phyloP scores from a whole-genome alignment of 177 flowering plant genomes.

The Tripterygium wilfordii region DNA sequence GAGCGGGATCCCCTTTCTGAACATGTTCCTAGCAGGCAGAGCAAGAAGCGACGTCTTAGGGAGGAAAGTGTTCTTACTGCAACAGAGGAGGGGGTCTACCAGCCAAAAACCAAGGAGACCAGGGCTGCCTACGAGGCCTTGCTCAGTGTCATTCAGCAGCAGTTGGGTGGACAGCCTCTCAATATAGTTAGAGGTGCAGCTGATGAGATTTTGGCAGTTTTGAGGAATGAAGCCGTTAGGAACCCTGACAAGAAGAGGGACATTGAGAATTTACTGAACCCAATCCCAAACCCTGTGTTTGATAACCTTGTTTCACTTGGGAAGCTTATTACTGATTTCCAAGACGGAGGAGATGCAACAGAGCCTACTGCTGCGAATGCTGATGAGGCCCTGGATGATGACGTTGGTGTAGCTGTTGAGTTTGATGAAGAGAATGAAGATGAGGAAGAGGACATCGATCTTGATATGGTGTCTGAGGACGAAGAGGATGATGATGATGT shows the following conservation, averaged over 20 bases:
- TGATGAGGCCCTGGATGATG: slow-evolving; percentile 79
- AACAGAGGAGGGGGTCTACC: slow-evolving; percentile 72
- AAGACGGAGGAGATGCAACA: slow-evolving; percentile 59
- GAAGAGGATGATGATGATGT: slow-evolving; percentile 80
- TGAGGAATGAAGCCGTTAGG: slow-evolving; percentile 64
- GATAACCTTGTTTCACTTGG: slow-evolving; percentile 73
- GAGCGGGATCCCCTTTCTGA: slow-evolving; percentile 51
- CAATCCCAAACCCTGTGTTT: slow-evolving; percentile 47
- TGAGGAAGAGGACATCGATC: slow-evolving; percentile 82
- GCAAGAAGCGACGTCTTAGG: slow-evolving; percentile 55
- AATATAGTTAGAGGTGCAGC: slow-evolving; percentile 85
- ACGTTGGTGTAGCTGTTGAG: slow-evolving; percentile 94
- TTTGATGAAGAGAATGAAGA: slow-evolving; percentile 96
- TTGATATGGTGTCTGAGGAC: slow-evolving; percentile 74
- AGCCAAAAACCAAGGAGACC: slow-evolving; percentile 91
- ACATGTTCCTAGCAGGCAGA: slow-evolving; percentile 30
- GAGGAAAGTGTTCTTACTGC: slow-evolving; percentile 72
- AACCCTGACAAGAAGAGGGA: slow-evolving; percentile 92
- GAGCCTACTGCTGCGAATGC: slow-evolving; percentile 31
- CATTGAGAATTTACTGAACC: slow-evolving; percentile 78
- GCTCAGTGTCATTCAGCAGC: slow-evolving; percentile 79
- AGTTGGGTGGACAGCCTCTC: slow-evolving; percentile 88
- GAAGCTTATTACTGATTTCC: slow-evolving; percentile 73
- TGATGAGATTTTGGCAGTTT: slow-evolving; percentile 77
- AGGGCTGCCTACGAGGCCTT: slow-evolving; percentile 88